These are phyloP conservation scores for Moesziomyces parantarcticus DNA, from an alignment of 1,284 basidiomycete species.

Conservation along the genomic window DNA sequence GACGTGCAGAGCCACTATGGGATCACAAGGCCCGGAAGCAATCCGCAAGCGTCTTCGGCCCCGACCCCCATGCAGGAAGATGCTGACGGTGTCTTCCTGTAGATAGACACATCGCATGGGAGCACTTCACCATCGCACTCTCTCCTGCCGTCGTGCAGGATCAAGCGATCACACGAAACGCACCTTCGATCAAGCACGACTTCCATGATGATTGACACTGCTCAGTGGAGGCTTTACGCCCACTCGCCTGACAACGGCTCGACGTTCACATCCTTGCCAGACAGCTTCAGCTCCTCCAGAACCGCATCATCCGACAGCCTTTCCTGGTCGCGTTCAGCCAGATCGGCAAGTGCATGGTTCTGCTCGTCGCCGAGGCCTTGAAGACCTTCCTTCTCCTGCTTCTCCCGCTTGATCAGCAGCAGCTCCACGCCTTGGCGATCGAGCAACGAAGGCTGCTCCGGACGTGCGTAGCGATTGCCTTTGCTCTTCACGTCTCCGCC, in stretches of 20 bases:
- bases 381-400: conserved; percentile 43
- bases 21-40: conserved; percentile 14
- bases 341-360: conserved; percentile 28
- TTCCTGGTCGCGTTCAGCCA: conserved; percentile 23
- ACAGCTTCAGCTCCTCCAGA: conserved; percentile 40
- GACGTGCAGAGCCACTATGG: conserved; percentile 29
- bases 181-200: no score
- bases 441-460: conserved; percentile 43
- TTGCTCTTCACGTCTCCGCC: conserved; percentile 47
- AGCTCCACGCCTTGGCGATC: conserved; percentile 55
- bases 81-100: conserved; percentile 34
- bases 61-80: conserved; percentile 36
- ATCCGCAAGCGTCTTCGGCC: background rate
- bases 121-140: background rate
- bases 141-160: no score
- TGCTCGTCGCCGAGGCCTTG: conserved; percentile 49
- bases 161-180: no score
- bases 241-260: conserved; percentile 50
- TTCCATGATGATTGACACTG: no score
- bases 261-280: conserved; percentile 28
- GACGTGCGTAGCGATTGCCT: conserved; percentile 51
- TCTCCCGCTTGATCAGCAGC: conserved; percentile 45
- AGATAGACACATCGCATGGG: background rate
- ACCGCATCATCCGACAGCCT: conserved; percentile 41
- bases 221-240: background rate